Conservation (phyloP, 1,284 basidiomycete genomes). For the Omphalotus olearius region DNA sequence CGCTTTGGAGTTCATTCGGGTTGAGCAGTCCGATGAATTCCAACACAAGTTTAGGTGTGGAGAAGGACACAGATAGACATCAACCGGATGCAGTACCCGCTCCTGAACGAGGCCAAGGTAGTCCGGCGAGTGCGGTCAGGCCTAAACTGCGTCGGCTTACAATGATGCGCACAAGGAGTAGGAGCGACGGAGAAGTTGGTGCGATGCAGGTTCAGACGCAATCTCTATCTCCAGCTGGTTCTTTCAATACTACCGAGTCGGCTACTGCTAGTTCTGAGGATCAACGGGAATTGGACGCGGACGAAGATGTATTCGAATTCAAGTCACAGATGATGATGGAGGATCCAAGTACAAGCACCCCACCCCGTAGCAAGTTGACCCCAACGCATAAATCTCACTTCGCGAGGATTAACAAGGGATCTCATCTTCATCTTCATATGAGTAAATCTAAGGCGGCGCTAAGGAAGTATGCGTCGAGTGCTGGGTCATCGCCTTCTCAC, state of each 20-base stretch:
- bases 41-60: too few relatives aligned
- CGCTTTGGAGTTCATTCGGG: neutral
- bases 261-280: neutral
- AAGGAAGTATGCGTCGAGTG: slow-evolving; percentile 25
- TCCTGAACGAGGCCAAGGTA: neutral
- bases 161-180: slow-evolving; percentile 48
- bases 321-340: too few relatives aligned
- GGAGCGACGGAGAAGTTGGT: slow-evolving; percentile 56
- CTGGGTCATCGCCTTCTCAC: too few relatives aligned
- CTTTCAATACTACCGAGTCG: neutral
- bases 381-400: slow-evolving; percentile 5
- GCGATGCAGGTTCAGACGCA: neutral
- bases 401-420: slow-evolving; percentile 1
- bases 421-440: slow-evolving; percentile 1
- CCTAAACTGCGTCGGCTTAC: slow-evolving; percentile 23
- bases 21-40: too few relatives aligned
- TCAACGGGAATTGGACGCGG: neutral
- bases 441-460: slow-evolving; percentile 14
- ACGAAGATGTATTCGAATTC: too few relatives aligned
- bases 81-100: too few relatives aligned
- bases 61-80: too few relatives aligned
- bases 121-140: slow-evolving; percentile 7
- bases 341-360: neutral
- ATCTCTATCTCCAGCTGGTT: neutral
- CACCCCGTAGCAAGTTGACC: neutral